Percentiles rank a stretch among this genome's conserved stretches.
These are phyloP conservation scores for Cercospora zeina DNA, from an alignment of 2,329 filamentous ascomycete species.

Conservation along the genomic window DNA sequence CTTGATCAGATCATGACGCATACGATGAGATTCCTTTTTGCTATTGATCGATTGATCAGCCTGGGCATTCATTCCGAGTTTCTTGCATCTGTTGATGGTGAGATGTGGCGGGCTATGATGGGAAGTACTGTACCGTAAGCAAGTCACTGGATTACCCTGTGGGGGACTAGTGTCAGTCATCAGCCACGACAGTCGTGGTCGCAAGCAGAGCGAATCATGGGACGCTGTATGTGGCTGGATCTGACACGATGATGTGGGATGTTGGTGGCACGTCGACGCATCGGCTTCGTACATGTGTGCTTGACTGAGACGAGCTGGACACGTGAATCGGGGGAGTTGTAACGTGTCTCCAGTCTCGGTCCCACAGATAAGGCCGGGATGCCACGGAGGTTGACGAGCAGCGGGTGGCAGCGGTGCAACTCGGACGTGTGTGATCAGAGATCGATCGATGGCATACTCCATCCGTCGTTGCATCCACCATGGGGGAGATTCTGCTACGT, in stretches of 20 bases:
- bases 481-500: background rate
- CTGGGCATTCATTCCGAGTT: too few species aligned
- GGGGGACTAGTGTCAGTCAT: too few species aligned
- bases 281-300: background rate
- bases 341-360: too few species aligned
- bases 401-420: background rate
- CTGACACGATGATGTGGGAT: background rate
- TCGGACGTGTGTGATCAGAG: background rate
- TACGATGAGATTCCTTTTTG: background rate
- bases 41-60: too few species aligned
- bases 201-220: too few species aligned
- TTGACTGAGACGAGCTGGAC: background rate
- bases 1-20: background rate
- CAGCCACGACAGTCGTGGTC: too few species aligned
- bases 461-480: background rate
- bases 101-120: too few species aligned
- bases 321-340: background rate
- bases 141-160: too few species aligned
- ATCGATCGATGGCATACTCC: background rate
- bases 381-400: background rate
- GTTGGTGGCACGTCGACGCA: background rate
- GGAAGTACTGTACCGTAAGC: too few species aligned
- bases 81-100: too few species aligned
- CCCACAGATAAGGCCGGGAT: background rate
- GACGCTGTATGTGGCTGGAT: too few species aligned